Base-by-base conservation (phyloP, 768 basidiomycete genomes). In the Leccinum truebloodii region DNA sequence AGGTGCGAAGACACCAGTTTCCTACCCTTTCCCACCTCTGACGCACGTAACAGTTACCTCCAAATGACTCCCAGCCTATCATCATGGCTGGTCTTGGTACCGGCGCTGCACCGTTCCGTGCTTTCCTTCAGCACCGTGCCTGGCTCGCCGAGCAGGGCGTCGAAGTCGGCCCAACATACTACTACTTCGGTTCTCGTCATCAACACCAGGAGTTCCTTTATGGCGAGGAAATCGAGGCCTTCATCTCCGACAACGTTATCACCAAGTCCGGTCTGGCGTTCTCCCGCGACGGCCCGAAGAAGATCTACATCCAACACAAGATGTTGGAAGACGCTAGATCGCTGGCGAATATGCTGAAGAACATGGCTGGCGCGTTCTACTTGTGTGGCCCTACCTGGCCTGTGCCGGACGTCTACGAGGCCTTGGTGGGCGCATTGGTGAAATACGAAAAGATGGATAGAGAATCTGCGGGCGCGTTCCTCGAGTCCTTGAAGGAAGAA, bases 11-110 rank as follows among this genome's bases (percentile, higher is more conserved):
- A 10, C 18, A 46, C 13, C 37, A 24, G 18, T 57, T 18, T 57
- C 24, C 39, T 13, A 22, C 16, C 0, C 24, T 22, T 52, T 32
- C 3, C n/a, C 28, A 39, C 34, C 57, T 24, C 65, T 71, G 30
- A 73, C 50, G 4, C 56, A 44, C 35, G 46, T 9, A 52, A 48
- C 64, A 94, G 91, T 80, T 98, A 6, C 97, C 97, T 56, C 89
- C 90, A 0, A 82, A 86, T 70, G 80, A 87, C 71, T 83, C 80
- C 51, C 95, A 96, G 71, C 97, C 97, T 41, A 81, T 99, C 76
- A 96, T 98, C 76, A 95, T 99, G 93, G 94, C 96, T 35, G 97
- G 97, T 65, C 87, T 99, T 32, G 97, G 97, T 53, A 99, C 97
- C 4, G 97, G 96, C 58, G 97, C 95, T 9, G 97, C 97, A 12